phyloP scores from a whole-genome alignment of 768 basidiomycete species.

The Sarcomyxa edulis region DNA sequence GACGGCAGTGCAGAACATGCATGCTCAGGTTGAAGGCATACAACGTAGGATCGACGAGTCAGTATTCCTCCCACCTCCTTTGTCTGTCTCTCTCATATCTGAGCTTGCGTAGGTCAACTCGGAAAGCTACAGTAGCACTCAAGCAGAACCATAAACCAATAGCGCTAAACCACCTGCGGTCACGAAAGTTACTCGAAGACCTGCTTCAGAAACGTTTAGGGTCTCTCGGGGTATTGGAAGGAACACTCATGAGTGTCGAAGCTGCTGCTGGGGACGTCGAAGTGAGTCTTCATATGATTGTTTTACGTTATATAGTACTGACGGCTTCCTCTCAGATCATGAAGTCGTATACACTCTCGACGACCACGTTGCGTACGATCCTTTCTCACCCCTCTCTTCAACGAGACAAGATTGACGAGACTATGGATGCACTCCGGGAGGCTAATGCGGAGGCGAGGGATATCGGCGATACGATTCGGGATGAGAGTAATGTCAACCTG shows the following conservation, averaged over 20 bases:
- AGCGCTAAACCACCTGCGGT: conserved; percentile 74
- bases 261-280: conserved; percentile 86
- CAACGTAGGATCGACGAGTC: conserved; percentile 74
- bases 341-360: conserved; percentile 79
- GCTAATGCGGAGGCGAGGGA: conserved; percentile 80
- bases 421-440: conserved; percentile 83
- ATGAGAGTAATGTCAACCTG: conserved; percentile 60
- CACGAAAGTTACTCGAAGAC: conserved; percentile 78
- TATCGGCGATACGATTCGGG: conserved; percentile 70
- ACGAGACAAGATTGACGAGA: conserved; percentile 74
- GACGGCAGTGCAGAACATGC: conserved; percentile 59
- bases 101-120: conserved; percentile 47
- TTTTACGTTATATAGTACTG: too few species aligned
- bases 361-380: conserved; percentile 68
- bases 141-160: conserved; percentile 64
- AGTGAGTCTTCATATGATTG: conserved; percentile 38
- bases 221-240: conserved; percentile 68
- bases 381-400: conserved; percentile 78
- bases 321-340: conserved; percentile 69
- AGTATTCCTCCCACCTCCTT: conserved; percentile 12
- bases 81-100: conserved; percentile 1
- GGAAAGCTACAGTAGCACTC: conserved; percentile 61
- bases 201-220: conserved; percentile 69
- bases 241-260: conserved; percentile 79
- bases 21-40: conserved; percentile 62